Evolutionary conservation across 106 monocot species (phyloP).

Genomic region (Vanilla planifolia): DNA sequence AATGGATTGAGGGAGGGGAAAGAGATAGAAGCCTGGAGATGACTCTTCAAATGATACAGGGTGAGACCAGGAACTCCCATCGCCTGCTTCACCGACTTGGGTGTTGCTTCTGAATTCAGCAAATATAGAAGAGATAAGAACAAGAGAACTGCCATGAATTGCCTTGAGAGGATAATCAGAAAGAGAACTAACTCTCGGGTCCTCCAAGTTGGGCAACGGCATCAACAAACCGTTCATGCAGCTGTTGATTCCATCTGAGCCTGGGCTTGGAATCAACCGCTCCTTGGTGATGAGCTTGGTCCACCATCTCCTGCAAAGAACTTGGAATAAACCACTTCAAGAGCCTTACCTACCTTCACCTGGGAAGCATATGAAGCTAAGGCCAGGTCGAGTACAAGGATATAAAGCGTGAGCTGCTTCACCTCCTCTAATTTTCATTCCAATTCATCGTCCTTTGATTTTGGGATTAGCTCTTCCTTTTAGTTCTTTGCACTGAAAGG

Average conservation of each 20-base stretch:
- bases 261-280: slow-evolving; percentile 37
- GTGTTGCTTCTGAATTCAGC: slow-evolving; percentile 56
- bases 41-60: slow-evolving; percentile 83
- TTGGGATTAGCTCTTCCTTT: slow-evolving; percentile 4
- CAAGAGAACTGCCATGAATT: not conserved
- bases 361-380: slow-evolving; percentile 14
- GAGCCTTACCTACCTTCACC: slow-evolving; percentile 3
- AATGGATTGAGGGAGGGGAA: not conserved
- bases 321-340: slow-evolving; percentile 1
- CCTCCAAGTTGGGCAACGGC: slow-evolving; percentile 69
- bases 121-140: not conserved
- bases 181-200: slow-evolving; percentile 44
- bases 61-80: slow-evolving; percentile 81
- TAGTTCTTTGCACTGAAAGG: slow-evolving; percentile 46
- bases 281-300: not conserved
- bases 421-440: too few relatives aligned
- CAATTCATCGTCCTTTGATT: slow-evolving; percentile 14
- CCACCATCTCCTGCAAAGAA: slow-evolving; percentile 21
- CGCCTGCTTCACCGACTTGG: slow-evolving; percentile 47
- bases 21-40: slow-evolving; percentile 47
- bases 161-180: not conserved
- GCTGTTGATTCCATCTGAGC: slow-evolving; percentile 68
- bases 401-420: slow-evolving; percentile 19
- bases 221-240: slow-evolving; percentile 53
- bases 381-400: slow-evolving; percentile 6